A percentile compares a stretch with the other conserved stretches of the same genome.
Evolutionary conservation across 2,329 filamentous ascomycete species (phyloP).

Genomic region (Pseudodiploospora longispora): DNA sequence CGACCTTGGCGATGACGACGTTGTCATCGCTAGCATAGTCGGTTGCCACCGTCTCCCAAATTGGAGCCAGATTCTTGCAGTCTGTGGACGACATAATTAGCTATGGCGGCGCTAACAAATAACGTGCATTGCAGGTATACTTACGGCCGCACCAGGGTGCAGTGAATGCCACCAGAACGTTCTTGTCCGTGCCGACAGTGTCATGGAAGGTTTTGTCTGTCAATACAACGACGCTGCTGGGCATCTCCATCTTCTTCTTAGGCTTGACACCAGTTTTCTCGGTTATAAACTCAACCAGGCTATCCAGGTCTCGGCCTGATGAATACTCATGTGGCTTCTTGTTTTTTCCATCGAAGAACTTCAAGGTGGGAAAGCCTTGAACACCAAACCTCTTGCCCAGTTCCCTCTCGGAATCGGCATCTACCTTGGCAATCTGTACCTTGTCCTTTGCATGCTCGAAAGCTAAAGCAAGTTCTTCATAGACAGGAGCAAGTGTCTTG

Average conservation of each 20-base stretch:
- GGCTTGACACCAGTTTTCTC: slow-evolving; percentile 82
- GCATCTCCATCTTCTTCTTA: slow-evolving; percentile 65
- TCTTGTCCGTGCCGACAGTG: slow-evolving; percentile 73
- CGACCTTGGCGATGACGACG: slow-evolving; percentile 89
- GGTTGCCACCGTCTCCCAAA: slow-evolving; percentile 78
- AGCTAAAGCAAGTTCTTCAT: slow-evolving; percentile 74
- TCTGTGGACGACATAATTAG: slow-evolving; percentile 43
- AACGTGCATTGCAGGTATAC: slow-evolving; percentile 23
- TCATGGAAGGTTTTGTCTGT: slow-evolving; percentile 72
- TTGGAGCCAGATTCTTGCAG: slow-evolving; percentile 90
- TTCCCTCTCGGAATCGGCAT: slow-evolving; percentile 80
- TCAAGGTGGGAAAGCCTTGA: slow-evolving; percentile 92
- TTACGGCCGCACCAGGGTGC: slow-evolving; percentile 97
- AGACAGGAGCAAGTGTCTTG: slow-evolving; percentile 92
- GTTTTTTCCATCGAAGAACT: slow-evolving; percentile 96
- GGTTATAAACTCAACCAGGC: slow-evolving; percentile 68
- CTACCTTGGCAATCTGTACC: slow-evolving; percentile 89
- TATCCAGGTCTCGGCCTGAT: slow-evolving; percentile 80
- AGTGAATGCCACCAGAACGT: slow-evolving; percentile 93
- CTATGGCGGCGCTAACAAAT: too few relatives aligned
- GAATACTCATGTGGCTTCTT: slow-evolving; percentile 78
- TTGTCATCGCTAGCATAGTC: slow-evolving; percentile 71
- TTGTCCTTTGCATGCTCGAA: slow-evolving; percentile 65
- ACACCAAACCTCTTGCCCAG: slow-evolving; percentile 82
- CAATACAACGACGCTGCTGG: slow-evolving; percentile 71